Percentiles rank a stretch among this genome's conserved stretches.
These are phyloP conservation scores for Alliaria petiolata DNA, from an alignment of 345 rosid genomes.

Conservation along the genomic window DNA sequence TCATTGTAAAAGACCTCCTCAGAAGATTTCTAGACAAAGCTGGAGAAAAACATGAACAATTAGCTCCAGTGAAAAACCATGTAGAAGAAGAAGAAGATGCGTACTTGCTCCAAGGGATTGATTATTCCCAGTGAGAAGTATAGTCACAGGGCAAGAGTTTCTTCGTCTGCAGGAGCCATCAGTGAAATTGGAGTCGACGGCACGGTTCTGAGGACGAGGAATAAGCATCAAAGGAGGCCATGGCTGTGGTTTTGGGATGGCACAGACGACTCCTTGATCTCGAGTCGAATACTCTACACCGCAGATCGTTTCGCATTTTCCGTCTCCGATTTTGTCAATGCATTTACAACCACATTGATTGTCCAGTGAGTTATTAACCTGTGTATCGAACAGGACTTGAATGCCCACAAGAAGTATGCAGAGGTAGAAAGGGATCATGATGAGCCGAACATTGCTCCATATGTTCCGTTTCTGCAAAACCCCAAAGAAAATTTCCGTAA, in stretches of 20 bases:
- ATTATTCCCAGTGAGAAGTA: conserved; percentile 65
- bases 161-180: conserved; percentile 52
- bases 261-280: conserved; percentile 51
- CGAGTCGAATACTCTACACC: conserved; percentile 52
- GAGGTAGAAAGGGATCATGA: conserved; percentile 63
- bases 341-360: conserved; percentile 61
- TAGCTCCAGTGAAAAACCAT: background rate
- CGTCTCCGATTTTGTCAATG: conserved; percentile 40
- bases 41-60: conserved; percentile 23
- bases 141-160: conserved; percentile 62
- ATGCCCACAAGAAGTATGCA: conserved; percentile 51
- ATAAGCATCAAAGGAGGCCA: conserved; percentile 86
- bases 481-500: background rate
- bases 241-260: conserved; percentile 50
- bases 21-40: conserved; percentile 54
- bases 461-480: conserved; percentile 69
- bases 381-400: conserved; percentile 45
- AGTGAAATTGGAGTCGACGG: conserved; percentile 43
- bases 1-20: conserved; percentile 27
- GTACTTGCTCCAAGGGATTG: conserved; percentile 64
- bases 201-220: conserved; percentile 59
- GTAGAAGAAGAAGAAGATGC: background rate
- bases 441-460: conserved; percentile 61
- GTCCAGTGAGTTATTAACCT: conserved; percentile 19
- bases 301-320: conserved; percentile 49